Conservation (phyloP, 2,329 filamentous ascomycete genomes). For the Scedosporium boydii region DNA sequence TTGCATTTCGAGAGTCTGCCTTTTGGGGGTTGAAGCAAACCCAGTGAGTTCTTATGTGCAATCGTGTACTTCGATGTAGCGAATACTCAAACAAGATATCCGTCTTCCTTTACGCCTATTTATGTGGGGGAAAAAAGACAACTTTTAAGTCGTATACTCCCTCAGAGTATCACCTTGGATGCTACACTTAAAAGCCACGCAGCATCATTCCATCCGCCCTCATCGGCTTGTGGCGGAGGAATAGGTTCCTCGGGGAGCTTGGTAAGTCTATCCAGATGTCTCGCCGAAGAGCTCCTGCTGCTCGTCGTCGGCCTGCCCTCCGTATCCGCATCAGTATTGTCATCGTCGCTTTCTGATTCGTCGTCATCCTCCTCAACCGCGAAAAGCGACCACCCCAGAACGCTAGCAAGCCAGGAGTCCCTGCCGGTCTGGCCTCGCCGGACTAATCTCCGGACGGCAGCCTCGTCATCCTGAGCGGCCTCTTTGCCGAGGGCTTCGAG, state of each 20-base stretch:
- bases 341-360: slow-evolving; percentile 30
- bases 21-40: neutral
- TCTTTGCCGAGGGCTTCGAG: slow-evolving; percentile 45
- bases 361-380: slow-evolving; percentile 52
- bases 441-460: slow-evolving; percentile 46
- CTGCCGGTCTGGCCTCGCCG: slow-evolving; percentile 40
- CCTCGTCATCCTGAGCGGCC: slow-evolving; percentile 46
- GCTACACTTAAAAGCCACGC: slow-evolving; percentile 60
- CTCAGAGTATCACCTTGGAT: slow-evolving; percentile 48
- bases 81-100: neutral
- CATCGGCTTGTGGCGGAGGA: slow-evolving; percentile 38
- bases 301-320: slow-evolving; percentile 14
- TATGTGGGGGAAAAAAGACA: too few species aligned
- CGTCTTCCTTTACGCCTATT: neutral
- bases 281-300: slow-evolving; percentile 22
- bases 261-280: slow-evolving; percentile 15
- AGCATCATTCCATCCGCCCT: slow-evolving; percentile 56
- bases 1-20: neutral
- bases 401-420: slow-evolving; percentile 48
- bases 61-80: neutral
- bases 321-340: slow-evolving; percentile 17
- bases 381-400: slow-evolving; percentile 53
- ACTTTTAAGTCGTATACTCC: too few species aligned
- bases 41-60: neutral
- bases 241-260: slow-evolving; percentile 34